Base-by-base conservation (phyloP, 495 filamentous ascomycete species). In the Rusavskia elegans region DNA sequence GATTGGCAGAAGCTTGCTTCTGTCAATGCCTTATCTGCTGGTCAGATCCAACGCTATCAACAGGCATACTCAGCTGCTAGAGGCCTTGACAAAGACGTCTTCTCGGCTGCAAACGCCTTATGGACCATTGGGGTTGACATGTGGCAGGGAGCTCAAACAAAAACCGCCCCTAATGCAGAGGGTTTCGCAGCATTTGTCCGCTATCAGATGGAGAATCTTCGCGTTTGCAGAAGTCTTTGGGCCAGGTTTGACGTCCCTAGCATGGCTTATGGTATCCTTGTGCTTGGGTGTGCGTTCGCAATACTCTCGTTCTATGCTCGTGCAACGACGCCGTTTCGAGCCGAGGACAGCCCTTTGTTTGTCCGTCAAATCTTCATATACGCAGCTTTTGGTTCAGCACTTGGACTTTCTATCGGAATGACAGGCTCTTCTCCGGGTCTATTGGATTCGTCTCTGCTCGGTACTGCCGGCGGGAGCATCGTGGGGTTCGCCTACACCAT, bases 11-110 rank as follows among this genome's bases (percentile, higher is more conserved):
- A 84, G 50, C 66, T 98, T 42, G 83, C 82, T 2, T 66, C 69
- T 9, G 89, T 89, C 0, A 84, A 82, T 55, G 81, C 84, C 6
- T 64, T 92, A 41, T 75, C 92, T 1, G 79, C 86, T 6, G 85
- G 87, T 17, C 92, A 93, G 55, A 90, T 96, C 59, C 83, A 87
- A 67, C 75, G 83, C 54, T 98, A 98, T 62, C 88, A 94, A 63
- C 71, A 71, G 25, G 73, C 77, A 53, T 87, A 87, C 60, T 69
- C 75, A 7, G 56, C 61, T 25, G 76, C 77, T 19, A 76, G 79
- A 30, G 81, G 81, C 1, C 74, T 84, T 19, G 76, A 83, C 52
- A 76, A 80, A 45, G 71, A 68, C 14, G 67, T 74, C 25, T 70
- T 70, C 16, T 68, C 74, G 9, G 74, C 71, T 13, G 78, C 85